These are phyloP conservation scores for Quercus alba DNA, from an alignment of 306 rosid genomes.

Conservation along the genomic window DNA sequence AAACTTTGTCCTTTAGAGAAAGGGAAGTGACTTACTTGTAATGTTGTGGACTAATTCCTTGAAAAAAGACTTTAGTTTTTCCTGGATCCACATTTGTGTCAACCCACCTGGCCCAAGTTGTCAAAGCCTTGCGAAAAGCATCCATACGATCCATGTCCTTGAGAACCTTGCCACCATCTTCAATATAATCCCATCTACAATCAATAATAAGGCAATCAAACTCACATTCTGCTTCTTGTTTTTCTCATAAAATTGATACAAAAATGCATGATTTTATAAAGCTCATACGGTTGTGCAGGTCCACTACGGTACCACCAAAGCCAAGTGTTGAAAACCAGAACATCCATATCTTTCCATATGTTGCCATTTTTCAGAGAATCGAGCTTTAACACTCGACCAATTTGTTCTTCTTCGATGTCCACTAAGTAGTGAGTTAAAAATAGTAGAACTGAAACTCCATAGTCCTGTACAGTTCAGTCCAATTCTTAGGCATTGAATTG, in stretches of 20 bases:
- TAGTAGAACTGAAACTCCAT: constrained; percentile 13
- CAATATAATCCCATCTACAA: constrained; percentile 31
- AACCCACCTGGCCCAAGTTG: constrained; percentile 49
- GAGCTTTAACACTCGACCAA: constrained; percentile 65
- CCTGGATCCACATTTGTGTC: constrained; percentile 33
- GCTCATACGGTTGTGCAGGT: constrained; percentile 55
- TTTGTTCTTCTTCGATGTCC: constrained; percentile 52
- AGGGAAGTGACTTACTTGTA: constrained; percentile 34
- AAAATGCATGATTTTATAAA: not conserved
- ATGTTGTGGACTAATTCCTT: constrained; percentile 71
- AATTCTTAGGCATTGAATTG: not conserved
- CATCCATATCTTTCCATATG: no score
- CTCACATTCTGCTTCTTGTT: not conserved
- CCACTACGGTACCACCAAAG: constrained; percentile 80
- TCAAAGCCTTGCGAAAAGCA: no score
- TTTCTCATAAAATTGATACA: not conserved
- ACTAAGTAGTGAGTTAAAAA: constrained; percentile 40
- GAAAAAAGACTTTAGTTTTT: constrained; percentile 52
- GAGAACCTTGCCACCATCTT: no score
- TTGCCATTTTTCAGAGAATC: constrained; percentile 30
- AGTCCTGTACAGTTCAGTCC: not conserved
- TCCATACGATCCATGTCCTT: no score
- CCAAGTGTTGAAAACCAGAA: constrained; percentile 73
- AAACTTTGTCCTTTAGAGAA: no score
- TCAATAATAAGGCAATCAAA: not conserved